Percentiles rank a stretch among this genome's conserved stretches.
Conservation (phyloP, 2,329 filamentous ascomycete genomes). For the Talaromyces sp. region DNA sequence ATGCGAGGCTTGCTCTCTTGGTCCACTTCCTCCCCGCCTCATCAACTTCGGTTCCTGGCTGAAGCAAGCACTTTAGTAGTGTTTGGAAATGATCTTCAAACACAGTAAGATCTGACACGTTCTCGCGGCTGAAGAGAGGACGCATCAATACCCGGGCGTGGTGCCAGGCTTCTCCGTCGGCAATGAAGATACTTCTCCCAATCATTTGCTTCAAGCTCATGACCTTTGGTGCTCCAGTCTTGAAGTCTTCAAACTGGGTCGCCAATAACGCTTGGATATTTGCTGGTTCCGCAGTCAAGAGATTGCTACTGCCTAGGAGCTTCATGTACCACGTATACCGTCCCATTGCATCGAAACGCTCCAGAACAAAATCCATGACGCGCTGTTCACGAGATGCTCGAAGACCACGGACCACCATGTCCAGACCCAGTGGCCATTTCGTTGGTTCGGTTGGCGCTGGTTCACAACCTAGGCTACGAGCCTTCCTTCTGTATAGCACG, state of each 20-base stretch:
- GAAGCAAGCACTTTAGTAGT: constrained; percentile 62
- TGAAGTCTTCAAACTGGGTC: constrained; percentile 29
- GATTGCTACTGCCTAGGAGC: neutral
- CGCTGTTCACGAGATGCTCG: constrained; percentile 1
- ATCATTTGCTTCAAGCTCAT: constrained; percentile 55
- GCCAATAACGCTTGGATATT: constrained; percentile 12
- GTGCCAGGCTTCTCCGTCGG: constrained; percentile 77
- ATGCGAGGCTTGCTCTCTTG: constrained; percentile 2
- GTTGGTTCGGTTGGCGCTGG: neutral
- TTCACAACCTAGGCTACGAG: constrained; percentile 4
- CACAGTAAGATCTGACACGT: constrained; percentile 72
- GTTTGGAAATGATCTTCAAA: constrained; percentile 71
- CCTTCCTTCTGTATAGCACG: neutral
- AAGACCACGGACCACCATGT: neutral
- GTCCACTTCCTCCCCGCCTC: neutral
- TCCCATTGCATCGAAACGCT: neutral
- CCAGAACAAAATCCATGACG: constrained; percentile 7
- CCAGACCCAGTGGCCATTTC: constrained; percentile 8
- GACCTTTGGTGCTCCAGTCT: constrained; percentile 68
- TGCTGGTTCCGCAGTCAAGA: constrained; percentile 16
- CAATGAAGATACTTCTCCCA: constrained; percentile 67
- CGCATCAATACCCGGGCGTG: constrained; percentile 75
- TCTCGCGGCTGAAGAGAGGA: constrained; percentile 82
- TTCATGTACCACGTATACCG: constrained; percentile 1
- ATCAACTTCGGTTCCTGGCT: constrained; percentile 41